Base-by-base conservation (phyloP, 2,329 filamentous ascomycete species). In the Colletotrichum sp. region DNA sequence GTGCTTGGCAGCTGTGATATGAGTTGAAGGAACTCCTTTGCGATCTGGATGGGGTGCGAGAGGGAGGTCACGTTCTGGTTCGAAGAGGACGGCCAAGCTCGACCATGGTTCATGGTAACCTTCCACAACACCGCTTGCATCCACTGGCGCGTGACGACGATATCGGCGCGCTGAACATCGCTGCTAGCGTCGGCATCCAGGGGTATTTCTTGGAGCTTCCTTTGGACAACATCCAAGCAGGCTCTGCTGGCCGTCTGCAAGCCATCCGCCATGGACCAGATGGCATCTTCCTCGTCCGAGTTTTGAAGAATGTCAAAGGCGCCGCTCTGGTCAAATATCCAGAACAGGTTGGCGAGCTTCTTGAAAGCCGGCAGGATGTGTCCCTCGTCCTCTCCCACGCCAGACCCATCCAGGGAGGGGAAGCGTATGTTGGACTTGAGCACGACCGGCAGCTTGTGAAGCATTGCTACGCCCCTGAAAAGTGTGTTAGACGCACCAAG, bases 61-160 rank as follows among this genome's bases (percentile, higher is more conserved):
- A 75, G 34, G n/a, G 79, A 80, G 12, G 83, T 73, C 16, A 76
- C 69, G 38, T 52, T 66, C 7, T 38, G 62, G 14, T 67, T 65
- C 30, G 78, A 74, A 52, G 43, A 52, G 43, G 43, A 52, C 5
- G 69, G 71, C 62, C 79, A 77, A 26, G 77, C 76, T 36, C 80
- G 83, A 4, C 81, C 81, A 72, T 81, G 82, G 1, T 81, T 79
- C 32, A 84, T 79, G 1, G 85, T 83, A 2, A 85, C 82, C 18
- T 86, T 83, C 87, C 87, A 89, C 16, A 89, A 76, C 4, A 89
- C 83, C 56, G 87, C 85, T 9, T 86, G 84, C 87, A 89, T 89
- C 87, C 87, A 89, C 61, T 88, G 87, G 2, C 86, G 81, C 0
- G 87, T 89, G 4, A 89, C 87, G 72, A 84, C 86, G n/a, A 89